A percentile compares a stretch with the other conserved stretches of the same genome.
Conservation (phyloP, 345 rosid genomes). For the Stellera chamaejasme region DNA sequence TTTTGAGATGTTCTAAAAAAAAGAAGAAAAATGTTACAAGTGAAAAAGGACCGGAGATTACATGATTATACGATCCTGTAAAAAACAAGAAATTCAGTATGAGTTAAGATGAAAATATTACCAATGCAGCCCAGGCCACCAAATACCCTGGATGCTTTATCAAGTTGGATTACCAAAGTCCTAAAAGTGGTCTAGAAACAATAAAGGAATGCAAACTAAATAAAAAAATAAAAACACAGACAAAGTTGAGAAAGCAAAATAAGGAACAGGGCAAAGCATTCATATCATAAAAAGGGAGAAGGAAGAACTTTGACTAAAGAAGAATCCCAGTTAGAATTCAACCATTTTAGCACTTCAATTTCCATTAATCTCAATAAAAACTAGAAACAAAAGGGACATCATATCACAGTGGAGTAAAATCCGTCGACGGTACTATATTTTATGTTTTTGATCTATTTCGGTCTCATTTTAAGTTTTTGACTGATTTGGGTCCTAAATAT, state of each 20-base stretch:
- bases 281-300: slow-evolving; percentile 16
- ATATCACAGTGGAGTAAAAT: too few species aligned
- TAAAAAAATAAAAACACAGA: not conserved
- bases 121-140: slow-evolving; percentile 5
- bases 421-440: too few species aligned
- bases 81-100: too few species aligned
- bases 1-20: too few species aligned
- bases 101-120: not conserved
- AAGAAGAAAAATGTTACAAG: too few species aligned
- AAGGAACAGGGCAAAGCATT: slow-evolving; percentile 6
- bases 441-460: too few species aligned
- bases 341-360: too few species aligned
- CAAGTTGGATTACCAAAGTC: slow-evolving; percentile 3
- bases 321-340: not conserved
- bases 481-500: too few species aligned
- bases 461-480: too few species aligned
- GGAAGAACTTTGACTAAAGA: slow-evolving; percentile 10
- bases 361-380: too few species aligned
- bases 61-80: too few species aligned
- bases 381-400: slow-evolving; percentile 7
- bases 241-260: slow-evolving; percentile 11
- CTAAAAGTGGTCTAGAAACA: not conserved
- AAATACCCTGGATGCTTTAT: not conserved
- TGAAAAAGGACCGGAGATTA: too few species aligned
- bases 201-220: slow-evolving; percentile 2